These are phyloP conservation scores for Kodamaea derodonti DNA, from an alignment of 1,139 yeast species.

Conservation along the genomic window DNA sequence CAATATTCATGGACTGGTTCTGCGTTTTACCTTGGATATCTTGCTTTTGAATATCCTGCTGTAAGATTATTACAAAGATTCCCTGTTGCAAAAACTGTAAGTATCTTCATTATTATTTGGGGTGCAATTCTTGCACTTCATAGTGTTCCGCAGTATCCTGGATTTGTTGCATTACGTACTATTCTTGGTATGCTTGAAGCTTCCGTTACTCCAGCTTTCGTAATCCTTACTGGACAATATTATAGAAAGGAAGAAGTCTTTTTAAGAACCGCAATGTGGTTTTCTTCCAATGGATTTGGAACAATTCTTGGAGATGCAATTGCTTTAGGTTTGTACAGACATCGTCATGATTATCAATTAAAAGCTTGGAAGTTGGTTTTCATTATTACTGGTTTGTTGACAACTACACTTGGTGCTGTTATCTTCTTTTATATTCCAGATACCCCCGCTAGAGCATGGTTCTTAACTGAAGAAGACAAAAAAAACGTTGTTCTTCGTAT, in stretches of 20 bases:
- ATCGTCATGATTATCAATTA: conserved; percentile 33
- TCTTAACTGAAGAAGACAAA: conserved; percentile 40
- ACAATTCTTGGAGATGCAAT: conserved; percentile 51
- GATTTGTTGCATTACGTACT: conserved; percentile 41
- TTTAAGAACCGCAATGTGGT: conserved; percentile 47
- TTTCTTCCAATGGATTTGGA: conserved; percentile 50
- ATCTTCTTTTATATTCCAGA: conserved; percentile 48
- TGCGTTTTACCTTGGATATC: conserved; percentile 52
- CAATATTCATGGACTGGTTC: conserved; percentile 59
- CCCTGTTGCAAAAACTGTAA: conserved; percentile 38
- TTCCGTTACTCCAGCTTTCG: conserved; percentile 50
- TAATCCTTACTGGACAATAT: conserved; percentile 53
- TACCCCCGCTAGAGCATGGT: conserved; percentile 50
- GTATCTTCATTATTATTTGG: conserved; percentile 41
- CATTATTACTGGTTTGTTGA: conserved; percentile 44
- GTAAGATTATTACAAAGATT: conserved; percentile 38
- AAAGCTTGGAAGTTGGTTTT: conserved; percentile 47
- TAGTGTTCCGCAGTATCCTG: conserved; percentile 35
- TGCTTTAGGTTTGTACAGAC: conserved; percentile 33
- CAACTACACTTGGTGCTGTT: conserved; percentile 41
- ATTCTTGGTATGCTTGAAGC: conserved; percentile 55
- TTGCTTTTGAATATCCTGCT: conserved; percentile 45
- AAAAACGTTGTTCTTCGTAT: conserved; percentile 29
- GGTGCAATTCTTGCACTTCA: conserved; percentile 42
- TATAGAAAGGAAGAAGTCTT: conserved; percentile 50